Conservation (phyloP, 306 rosid genomes). For the Dalbergia cochinchinensis region DNA sequence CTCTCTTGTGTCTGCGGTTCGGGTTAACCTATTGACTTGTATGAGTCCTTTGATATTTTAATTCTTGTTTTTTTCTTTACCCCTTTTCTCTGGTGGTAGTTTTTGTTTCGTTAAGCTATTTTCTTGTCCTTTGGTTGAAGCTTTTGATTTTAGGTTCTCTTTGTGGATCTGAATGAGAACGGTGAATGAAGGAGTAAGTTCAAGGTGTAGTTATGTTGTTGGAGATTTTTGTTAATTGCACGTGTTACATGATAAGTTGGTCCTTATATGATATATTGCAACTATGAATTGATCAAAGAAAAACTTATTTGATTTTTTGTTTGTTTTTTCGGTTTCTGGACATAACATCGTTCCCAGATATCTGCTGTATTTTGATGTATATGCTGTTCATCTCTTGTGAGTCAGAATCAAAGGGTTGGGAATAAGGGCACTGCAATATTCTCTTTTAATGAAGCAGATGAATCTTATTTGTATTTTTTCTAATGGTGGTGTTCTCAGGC, state of each 20-base stretch:
- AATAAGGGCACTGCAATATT: not conserved
- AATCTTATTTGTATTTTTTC: not conserved
- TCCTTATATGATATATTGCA: constrained; percentile 8
- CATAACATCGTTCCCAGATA: not conserved
- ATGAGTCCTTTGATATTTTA: not conserved
- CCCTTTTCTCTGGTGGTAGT: constrained; percentile 17
- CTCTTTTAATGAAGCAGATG: not conserved
- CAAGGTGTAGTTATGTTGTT: constrained; percentile 3
- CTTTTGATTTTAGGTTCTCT: constrained; percentile 37
- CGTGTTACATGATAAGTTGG: not conserved
- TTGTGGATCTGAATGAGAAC: not conserved
- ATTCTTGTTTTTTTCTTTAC: not conserved
- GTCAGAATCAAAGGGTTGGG: not conserved
- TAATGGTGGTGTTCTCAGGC: not conserved
- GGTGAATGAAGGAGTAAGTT: constrained; percentile 31
- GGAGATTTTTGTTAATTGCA: constrained; percentile 7
- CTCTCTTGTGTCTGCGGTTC: not conserved
- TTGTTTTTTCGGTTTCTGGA: too few species aligned
- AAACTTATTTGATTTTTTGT: not conserved
- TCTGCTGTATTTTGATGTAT: not conserved
- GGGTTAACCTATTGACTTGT: not conserved
- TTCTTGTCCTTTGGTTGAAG: constrained; percentile 42
- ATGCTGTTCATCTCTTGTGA: not conserved
- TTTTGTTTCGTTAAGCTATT: not conserved
- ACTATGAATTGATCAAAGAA: not conserved